These are phyloP conservation scores for Nicotiana undulata DNA, from an alignment of 257 asterid genomes.

Conservation along the genomic window DNA sequence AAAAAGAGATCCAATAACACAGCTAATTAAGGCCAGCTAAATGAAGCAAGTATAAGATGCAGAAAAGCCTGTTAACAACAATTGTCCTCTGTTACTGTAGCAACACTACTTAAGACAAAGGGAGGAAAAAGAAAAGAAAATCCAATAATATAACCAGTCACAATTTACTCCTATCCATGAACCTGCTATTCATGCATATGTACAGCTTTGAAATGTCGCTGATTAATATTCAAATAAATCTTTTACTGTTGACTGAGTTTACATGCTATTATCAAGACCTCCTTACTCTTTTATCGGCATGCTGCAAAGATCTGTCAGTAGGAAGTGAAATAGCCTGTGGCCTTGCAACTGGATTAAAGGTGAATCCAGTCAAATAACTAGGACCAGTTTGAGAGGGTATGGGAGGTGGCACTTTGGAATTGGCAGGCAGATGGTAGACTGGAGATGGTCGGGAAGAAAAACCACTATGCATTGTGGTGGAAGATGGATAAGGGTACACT, in stretches of 20 bases:
- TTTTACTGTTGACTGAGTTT: not conserved
- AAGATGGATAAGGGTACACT: not conserved
- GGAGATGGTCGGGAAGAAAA: conserved; percentile 2
- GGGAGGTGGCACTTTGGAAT: conserved; percentile 3
- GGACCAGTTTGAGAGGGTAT: conserved; percentile 5
- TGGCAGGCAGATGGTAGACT: not conserved
- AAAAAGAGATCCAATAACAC: not conserved
- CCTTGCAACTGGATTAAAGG: not conserved
- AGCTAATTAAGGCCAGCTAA: not conserved
- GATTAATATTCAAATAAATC: not conserved
- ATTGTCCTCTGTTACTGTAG: not conserved
- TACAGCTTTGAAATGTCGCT: not conserved
- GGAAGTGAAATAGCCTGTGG: conserved; percentile 4
- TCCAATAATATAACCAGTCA: not conserved
- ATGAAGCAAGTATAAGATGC: not conserved
- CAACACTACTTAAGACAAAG: not conserved
- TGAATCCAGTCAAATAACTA: conserved; percentile 12
- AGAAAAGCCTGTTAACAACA: not conserved
- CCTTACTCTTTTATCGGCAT: conserved; percentile 9
- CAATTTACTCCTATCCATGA: not conserved
- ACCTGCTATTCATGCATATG: conserved; percentile 6
- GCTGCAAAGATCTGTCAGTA: not conserved
- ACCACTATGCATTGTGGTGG: not conserved
- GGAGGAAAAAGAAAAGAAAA: not conserved
- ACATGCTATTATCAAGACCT: conserved; percentile 2